Conservation (phyloP, 345 rosid genomes). For the Corchorus capsularis region DNA sequence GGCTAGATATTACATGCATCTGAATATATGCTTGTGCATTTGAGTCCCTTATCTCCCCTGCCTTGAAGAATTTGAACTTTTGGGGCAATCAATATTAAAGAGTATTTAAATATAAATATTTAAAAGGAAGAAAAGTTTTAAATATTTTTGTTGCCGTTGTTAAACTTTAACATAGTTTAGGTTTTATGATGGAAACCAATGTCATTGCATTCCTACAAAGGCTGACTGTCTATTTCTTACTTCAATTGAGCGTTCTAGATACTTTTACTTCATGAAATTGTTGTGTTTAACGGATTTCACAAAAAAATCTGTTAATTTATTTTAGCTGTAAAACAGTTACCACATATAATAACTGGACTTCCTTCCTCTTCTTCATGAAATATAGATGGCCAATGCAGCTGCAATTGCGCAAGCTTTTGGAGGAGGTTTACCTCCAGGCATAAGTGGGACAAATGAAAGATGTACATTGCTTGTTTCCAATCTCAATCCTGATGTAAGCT, state of each 20-base stretch:
- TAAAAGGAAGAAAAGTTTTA: background rate
- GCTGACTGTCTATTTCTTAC: background rate
- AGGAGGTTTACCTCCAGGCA: constrained; percentile 95
- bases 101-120: background rate
- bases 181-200: constrained; percentile 2
- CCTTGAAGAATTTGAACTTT: background rate
- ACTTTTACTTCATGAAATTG: background rate
- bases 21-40: background rate
- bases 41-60: background rate
- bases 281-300: background rate
- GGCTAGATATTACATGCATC: background rate
- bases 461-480: constrained; percentile 89
- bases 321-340: background rate
- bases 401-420: constrained; percentile 98
- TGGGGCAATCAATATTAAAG: background rate
- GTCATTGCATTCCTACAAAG: background rate
- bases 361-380: constrained; percentile 20
- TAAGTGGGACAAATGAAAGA: constrained; percentile 93
- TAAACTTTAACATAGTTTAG: background rate
- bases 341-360: constrained; percentile 2
- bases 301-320: constrained; percentile 14
- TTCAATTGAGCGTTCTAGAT: background rate
- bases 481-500: constrained; percentile 85
- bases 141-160: background rate
- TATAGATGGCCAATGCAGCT: constrained; percentile 84